These are phyloP conservation scores for Pascua guehoae DNA, from an alignment of 1,284 basidiomycete species.

Conservation along the genomic window DNA sequence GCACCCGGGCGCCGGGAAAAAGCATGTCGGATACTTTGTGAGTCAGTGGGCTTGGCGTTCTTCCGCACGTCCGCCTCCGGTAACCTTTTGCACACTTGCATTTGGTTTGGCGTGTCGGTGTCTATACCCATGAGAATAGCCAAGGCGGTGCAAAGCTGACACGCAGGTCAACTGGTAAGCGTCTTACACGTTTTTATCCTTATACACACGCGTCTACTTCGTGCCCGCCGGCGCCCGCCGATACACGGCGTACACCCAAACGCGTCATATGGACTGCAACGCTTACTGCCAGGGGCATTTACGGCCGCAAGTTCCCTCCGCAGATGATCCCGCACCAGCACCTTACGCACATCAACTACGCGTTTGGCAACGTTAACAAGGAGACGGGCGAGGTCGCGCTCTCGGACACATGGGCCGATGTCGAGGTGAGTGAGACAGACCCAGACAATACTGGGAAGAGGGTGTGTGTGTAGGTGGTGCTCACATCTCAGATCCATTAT, in stretches of 20 bases:
- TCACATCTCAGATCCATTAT: conserved; percentile 54
- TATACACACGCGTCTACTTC: neutral
- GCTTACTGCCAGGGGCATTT: conserved; percentile 70
- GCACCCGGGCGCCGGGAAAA: conserved; percentile 12
- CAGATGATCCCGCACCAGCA: conserved; percentile 63
- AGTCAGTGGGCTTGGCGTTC: neutral
- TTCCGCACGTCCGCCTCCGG: too few species aligned
- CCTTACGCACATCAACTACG: conserved; percentile 80
- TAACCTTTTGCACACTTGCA: too few species aligned
- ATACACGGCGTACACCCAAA: neutral
- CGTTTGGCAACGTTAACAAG: conserved; percentile 76
- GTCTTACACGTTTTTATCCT: too few species aligned
- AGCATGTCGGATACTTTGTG: conserved; percentile 38
- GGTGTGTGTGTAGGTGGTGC: conserved; percentile 1
- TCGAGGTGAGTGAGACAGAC: conserved; percentile 56
- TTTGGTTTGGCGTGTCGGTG: neutral
- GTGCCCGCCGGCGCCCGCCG: too few species aligned
- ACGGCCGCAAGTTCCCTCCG: conserved; percentile 75
- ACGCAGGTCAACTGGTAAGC: conserved; percentile 35
- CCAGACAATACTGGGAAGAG: neutral
- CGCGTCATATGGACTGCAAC: neutral
- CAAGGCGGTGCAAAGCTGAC: neutral
- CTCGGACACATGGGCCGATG: conserved; percentile 78
- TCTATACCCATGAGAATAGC: neutral
- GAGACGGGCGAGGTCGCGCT: conserved; percentile 64